phyloP scores from a whole-genome alignment of 2,329 filamentous ascomycete genomes.

The Grosmannia serpens region DNA sequence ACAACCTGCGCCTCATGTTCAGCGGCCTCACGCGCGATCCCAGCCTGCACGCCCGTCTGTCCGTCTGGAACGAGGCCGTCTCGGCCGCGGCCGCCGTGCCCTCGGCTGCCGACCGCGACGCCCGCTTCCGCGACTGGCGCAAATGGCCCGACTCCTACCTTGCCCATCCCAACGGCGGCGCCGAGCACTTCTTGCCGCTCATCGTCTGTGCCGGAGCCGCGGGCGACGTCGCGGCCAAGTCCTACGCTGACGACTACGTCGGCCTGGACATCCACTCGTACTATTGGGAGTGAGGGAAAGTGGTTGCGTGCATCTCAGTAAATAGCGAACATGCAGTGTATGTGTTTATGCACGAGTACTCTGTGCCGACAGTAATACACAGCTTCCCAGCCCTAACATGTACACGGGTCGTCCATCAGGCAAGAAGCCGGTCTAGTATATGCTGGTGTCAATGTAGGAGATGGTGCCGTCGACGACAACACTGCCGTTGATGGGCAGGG shows the following conservation, averaged over 20 bases:
- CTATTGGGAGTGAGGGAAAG: conserved; percentile 32
- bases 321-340: no score
- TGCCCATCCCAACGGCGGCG: conserved; percentile 41
- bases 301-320: neutral
- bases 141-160: conserved; percentile 33
- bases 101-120: conserved; percentile 23
- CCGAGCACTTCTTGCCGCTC: conserved; percentile 49
- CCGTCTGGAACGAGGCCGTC: conserved; percentile 35
- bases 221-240: conserved; percentile 26
- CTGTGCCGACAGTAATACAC: no score
- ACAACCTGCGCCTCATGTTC: conserved; percentile 40
- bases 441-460: conserved; percentile 16
- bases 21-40: conserved; percentile 12
- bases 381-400: no score
- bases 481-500: conserved; percentile 29
- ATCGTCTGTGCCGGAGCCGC: conserved; percentile 43
- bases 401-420: no score
- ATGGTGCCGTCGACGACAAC: conserved; percentile 22
- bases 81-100: conserved; percentile 25
- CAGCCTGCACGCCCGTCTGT: conserved; percentile 17
- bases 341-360: no score
- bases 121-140: conserved; percentile 34
- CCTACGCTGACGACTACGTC: conserved; percentile 36
- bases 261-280: conserved; percentile 42
- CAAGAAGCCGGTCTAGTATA: neutral